Evolutionary conservation across 345 rosid species (phyloP).

Genomic region (Lumnitzera littorea): DNA sequence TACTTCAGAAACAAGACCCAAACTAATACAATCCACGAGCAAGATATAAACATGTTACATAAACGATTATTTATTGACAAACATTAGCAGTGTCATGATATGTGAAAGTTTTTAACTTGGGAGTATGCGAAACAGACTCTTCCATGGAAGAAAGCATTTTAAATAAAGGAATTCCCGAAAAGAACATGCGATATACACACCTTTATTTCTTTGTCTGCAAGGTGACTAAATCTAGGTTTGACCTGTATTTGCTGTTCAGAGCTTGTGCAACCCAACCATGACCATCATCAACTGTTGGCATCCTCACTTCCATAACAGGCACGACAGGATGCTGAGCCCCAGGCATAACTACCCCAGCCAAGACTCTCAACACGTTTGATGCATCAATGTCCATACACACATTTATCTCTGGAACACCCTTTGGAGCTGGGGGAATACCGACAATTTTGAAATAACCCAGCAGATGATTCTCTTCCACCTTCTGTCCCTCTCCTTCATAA

Average conservation of each 20-base stretch:
- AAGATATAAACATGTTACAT: no score
- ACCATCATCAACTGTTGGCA: conserved; percentile 89
- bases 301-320: conserved; percentile 76
- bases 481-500: conserved; percentile 77
- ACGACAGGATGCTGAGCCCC: conserved; percentile 46
- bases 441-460: conserved; percentile 78
- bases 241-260: conserved; percentile 45
- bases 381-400: conserved; percentile 94
- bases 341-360: conserved; percentile 60
- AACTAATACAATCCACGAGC: no score
- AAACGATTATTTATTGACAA: no score
- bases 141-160: not conserved
- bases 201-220: conserved; percentile 42
- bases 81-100: no score
- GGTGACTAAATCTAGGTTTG: conserved; percentile 51
- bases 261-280: conserved; percentile 83
- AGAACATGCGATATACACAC: not conserved
- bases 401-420: conserved; percentile 76
- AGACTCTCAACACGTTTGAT: conserved; percentile 47
- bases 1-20: no score
- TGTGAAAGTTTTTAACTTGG: no score
- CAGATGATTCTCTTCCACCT: conserved; percentile 61
- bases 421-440: conserved; percentile 59
- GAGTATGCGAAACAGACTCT: not conserved
- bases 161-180: no score